Evolutionary conservation across 2,329 filamentous ascomycete genomes (phyloP).

Genomic region (Talaromyces albobiverticillius): DNA sequence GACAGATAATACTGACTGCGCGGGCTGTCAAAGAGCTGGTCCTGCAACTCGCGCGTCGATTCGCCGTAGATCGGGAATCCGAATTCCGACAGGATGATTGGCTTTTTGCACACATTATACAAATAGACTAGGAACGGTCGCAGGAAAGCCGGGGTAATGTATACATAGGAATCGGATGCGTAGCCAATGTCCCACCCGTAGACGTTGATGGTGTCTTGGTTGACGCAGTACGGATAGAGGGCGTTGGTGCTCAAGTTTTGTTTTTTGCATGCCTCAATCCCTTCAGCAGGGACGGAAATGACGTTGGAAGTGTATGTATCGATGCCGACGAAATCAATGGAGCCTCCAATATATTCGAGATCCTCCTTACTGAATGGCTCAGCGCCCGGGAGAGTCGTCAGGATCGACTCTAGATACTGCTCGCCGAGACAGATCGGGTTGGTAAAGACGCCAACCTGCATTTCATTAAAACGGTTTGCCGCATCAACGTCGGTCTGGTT

Average conservation of each 20-base stretch:
- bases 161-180: slow-evolving; percentile 55
- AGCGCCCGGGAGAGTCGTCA: slow-evolving; percentile 46
- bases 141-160: slow-evolving; percentile 50
- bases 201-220: slow-evolving; percentile 44
- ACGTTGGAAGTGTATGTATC: slow-evolving; percentile 59
- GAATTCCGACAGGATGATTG: slow-evolving; percentile 53
- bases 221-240: slow-evolving; percentile 54
- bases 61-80: slow-evolving; percentile 56
- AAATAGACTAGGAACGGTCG: slow-evolving; percentile 56
- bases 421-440: slow-evolving; percentile 45
- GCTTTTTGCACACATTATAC: slow-evolving; percentile 56
- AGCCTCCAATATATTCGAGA: slow-evolving; percentile 49
- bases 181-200: slow-evolving; percentile 61
- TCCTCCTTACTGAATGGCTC: slow-evolving; percentile 46
- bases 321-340: slow-evolving; percentile 56
- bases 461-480: slow-evolving; percentile 31
- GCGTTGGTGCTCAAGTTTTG: slow-evolving; percentile 41
- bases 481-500: slow-evolving; percentile 23
- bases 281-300: slow-evolving; percentile 47
- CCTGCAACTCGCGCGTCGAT: slow-evolving; percentile 40
- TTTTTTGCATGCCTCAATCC: slow-evolving; percentile 48
- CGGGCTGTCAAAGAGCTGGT: slow-evolving; percentile 55
- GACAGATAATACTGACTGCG: slow-evolving; percentile 55
- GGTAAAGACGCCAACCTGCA: slow-evolving; percentile 41
- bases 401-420: slow-evolving; percentile 43